Evolutionary conservation across 495 filamentous ascomycete species (phyloP), one percentile per base, ranked within the genome.

Genomic region (Aspergillus olivimuriae): DNA sequence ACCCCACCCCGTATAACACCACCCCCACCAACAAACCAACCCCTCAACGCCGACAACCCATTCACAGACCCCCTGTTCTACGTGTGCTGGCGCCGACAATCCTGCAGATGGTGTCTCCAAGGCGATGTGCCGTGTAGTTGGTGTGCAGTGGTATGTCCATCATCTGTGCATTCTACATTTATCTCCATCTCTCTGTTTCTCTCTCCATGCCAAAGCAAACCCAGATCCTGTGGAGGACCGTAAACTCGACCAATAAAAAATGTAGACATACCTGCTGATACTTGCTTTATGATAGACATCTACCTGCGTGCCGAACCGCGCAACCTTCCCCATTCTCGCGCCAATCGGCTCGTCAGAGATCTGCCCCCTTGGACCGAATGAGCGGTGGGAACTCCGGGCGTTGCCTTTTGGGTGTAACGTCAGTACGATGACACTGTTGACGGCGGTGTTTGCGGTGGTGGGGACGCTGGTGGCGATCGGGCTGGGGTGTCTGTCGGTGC

Each of bases 351-450:
- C 70, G 8, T 48, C 58, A 7, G 41, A 62, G 12, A 69, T 77
- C 43, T 79, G 75, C 46, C 73, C 74, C 2, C 58, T 72, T 20
- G 65, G 60, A 2, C 55, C 58, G 4, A 60, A 69, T 39, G 74
- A 79, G 53, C 63, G 69, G 32, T 77, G 74, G 70, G 75, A 79
- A 43, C 53, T 79, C 1, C 62, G 75, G 4, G 65, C 72, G 0
- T 44, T 56, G 16, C 67, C 70, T 0, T 58, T 76, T 18, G 75
- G 75, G 11, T 79, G 75, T 38, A 46, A 66, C 38, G 73, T 74
- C 19, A 74, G 68, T 18, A 75, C 72, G 0, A 52, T 70, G 41
- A 77, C 71, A 2, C 64, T 74, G 20, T 36, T 78, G 28, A 68
- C 68, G 15, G 58, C 55, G 16, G 20, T 70, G 2, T 63, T 62